Conservation (phyloP, 179 eudicot species). For the Vitellaria paradoxa region DNA sequence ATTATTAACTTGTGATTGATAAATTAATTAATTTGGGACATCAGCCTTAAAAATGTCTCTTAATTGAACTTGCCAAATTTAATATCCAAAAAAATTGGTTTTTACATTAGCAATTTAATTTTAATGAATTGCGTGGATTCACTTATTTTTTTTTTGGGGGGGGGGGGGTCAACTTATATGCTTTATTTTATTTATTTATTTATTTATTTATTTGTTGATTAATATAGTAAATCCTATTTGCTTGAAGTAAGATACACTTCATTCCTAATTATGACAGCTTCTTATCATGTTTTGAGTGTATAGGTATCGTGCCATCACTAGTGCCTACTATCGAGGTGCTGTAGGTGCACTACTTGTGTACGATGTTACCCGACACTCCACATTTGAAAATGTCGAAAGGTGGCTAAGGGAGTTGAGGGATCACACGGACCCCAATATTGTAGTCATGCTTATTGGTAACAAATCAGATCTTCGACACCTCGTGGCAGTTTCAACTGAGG, state of each 20-base stretch:
- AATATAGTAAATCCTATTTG: no score
- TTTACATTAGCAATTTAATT: no score
- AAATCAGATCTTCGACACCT: slow-evolving; percentile 68
- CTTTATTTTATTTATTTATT: no score
- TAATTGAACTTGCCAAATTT: no score
- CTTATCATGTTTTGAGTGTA: not conserved
- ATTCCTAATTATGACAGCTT: not conserved
- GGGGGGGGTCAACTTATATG: no score
- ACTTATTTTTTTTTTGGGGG: no score
- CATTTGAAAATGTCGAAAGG: slow-evolving; percentile 51
- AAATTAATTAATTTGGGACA: no score
- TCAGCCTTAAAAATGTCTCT: no score
- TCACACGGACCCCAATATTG: slow-evolving; percentile 68
- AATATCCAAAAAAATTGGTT: no score
- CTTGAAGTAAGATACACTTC: not conserved
- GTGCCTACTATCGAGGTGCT: slow-evolving; percentile 71
- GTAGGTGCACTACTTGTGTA: slow-evolving; percentile 66
- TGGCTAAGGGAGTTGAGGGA: slow-evolving; percentile 67
- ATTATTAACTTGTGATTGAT: no score
- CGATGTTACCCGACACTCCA: slow-evolving; percentile 61
- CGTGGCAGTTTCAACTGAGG: slow-evolving; percentile 53
- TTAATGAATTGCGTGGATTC: no score
- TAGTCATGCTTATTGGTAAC: slow-evolving; percentile 68
- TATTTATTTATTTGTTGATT: no score
- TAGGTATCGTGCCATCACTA: slow-evolving; percentile 69